These are phyloP conservation scores for Oryza officinalis DNA, from an alignment of 176 grass and related monocot genomes.

Conservation along the genomic window DNA sequence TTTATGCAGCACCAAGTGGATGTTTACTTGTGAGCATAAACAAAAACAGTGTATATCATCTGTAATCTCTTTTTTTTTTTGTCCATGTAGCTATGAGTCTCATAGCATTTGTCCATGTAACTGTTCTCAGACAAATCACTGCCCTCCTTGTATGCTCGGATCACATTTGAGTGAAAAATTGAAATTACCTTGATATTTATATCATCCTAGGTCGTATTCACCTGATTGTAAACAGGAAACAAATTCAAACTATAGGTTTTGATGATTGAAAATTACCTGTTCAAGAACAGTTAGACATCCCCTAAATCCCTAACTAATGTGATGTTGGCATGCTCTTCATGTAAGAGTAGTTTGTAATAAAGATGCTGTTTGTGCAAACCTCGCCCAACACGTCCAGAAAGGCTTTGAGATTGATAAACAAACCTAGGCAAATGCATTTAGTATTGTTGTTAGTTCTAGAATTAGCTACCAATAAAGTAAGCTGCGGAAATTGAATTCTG, in stretches of 20 bases:
- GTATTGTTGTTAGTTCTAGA: slow-evolving; percentile 18
- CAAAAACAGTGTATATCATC: slow-evolving; percentile 33
- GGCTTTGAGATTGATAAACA: slow-evolving; percentile 8
- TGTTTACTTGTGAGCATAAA: slow-evolving; percentile 34
- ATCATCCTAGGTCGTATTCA: background rate
- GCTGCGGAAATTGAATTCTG: background rate
- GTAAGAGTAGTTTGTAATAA: background rate
- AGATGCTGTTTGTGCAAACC: background rate
- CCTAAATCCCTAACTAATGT: background rate
- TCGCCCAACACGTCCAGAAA: background rate
- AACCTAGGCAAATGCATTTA: slow-evolving; percentile 5
- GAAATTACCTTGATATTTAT: background rate
- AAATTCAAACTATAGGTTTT: background rate
- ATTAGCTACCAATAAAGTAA: slow-evolving; percentile 33
- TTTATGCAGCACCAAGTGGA: slow-evolving; percentile 25
- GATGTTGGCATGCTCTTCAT: background rate
- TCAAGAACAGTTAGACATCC: background rate
- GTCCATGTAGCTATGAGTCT: slow-evolving; percentile 18
- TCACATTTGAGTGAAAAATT: background rate
- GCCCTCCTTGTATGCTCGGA: slow-evolving; percentile 8
- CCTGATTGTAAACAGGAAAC: background rate
- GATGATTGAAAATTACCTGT: background rate
- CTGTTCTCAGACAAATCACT: slow-evolving; percentile 21
- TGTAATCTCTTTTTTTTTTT: slow-evolving; percentile 12
- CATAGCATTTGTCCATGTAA: background rate